Conservation (phyloP, 495 filamentous ascomycete species). For the Penicillium ochrochloron region DNA sequence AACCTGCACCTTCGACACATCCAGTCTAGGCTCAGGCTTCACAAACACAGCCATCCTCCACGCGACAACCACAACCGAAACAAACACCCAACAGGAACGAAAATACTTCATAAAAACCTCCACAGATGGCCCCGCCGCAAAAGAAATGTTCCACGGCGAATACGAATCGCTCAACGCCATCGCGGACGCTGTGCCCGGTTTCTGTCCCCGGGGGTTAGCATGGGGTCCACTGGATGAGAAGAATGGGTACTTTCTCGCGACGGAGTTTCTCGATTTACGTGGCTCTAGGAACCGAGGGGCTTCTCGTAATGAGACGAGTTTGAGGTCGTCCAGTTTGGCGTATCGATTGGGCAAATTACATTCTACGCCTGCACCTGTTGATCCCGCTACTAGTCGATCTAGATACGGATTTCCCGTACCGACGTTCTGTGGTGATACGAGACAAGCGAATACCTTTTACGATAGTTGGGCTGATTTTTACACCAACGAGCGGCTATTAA, state of each 20-base stretch:
- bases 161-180: constrained; percentile 83
- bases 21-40: constrained; percentile 73
- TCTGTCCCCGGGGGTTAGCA: constrained; percentile 75
- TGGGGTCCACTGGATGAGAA: constrained; percentile 63
- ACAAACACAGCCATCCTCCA: constrained; percentile 72
- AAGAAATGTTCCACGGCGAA: constrained; percentile 85
- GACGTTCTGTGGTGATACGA: constrained; percentile 84
- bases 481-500: constrained; percentile 69
- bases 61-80: constrained; percentile 42
- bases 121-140: constrained; percentile 58
- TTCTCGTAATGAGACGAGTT: constrained; percentile 1
- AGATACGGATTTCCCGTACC: constrained; percentile 82
- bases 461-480: constrained; percentile 83
- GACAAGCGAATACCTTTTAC: constrained; percentile 73
- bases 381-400: constrained; percentile 52
- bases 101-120: constrained; percentile 85
- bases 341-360: constrained; percentile 80
- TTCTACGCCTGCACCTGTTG: constrained; percentile 70
- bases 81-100: constrained; percentile 56
- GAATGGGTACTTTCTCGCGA: constrained; percentile 70
- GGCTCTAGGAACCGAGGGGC: constrained; percentile 10
- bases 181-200: constrained; percentile 66
- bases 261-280: constrained; percentile 76
- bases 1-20: constrained; percentile 57
- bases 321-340: constrained; percentile 61